phyloP scores from a whole-genome alignment of 768 basidiomycete genomes.

The Tulasnella sp. region DNA sequence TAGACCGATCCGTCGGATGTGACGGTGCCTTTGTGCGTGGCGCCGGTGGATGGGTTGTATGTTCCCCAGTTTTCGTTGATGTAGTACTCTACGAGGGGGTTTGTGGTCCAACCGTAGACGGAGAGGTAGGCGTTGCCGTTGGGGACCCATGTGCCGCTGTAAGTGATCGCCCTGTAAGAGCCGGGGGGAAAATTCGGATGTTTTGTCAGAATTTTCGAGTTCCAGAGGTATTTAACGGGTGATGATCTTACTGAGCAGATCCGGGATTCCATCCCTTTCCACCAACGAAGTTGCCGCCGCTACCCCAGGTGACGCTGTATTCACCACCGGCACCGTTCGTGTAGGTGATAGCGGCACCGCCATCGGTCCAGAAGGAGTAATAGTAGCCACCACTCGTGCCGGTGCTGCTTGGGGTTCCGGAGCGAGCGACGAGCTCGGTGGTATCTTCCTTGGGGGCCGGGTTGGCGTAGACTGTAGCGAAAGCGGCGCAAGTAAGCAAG shows the following conservation, averaged over 20 bases:
- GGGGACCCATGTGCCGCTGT: neutral
- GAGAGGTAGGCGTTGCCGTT: conserved; percentile 3
- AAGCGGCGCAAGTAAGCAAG: no score
- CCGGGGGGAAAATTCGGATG: no score
- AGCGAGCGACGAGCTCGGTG: conserved; percentile 1
- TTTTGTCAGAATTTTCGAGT: no score
- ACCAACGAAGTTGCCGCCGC: conserved; percentile 30
- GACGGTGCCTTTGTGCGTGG: neutral
- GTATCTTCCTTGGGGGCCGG: no score
- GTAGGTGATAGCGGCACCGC: conserved; percentile 26
- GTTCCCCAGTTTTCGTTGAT: conserved; percentile 11
- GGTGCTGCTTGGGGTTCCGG: conserved; percentile 22
- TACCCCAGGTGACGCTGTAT: conserved; percentile 28
- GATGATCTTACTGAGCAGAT: conserved; percentile 20
- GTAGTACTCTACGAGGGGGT: conserved; percentile 15
- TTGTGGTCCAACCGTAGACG: conserved; percentile 13
- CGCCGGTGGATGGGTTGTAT: conserved; percentile 14
- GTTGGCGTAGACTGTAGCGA: no score
- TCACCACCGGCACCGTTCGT: conserved; percentile 26
- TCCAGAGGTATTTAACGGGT: no score
- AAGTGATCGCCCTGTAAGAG: neutral
- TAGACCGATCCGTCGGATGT: conserved; percentile 12
- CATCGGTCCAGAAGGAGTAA: conserved; percentile 32
- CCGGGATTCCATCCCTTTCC: conserved; percentile 34
- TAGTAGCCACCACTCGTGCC: conserved; percentile 30